Base-by-base conservation (phyloP, 176 grass and related monocot species). In the Juncus effusus region DNA sequence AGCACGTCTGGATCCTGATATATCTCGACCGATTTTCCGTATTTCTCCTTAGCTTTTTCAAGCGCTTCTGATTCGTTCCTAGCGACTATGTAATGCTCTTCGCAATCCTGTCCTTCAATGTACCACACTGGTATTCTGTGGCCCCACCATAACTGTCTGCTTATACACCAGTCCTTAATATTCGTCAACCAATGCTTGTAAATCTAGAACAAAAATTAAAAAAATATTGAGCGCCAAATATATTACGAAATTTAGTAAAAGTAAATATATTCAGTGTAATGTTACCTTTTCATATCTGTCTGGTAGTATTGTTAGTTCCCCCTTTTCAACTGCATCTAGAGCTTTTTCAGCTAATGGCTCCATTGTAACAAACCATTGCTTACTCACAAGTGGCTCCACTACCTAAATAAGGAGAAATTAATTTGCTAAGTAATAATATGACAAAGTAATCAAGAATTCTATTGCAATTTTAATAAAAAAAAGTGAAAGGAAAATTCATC, bases 161-260 rank as follows among this genome's bases (percentile, higher is more conserved):
- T 97, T 79, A 97, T 97, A 76, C 88, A 97, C 93, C 93, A 97
- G 77, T 97, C 93, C 40, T 97, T 97, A 72, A 97, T 97, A 85
- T 97, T 89, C 55, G 93, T 97, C 84, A 97, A 74, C 93, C 93
- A 97, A 73, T 97, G 85, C 80, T 92, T 97, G 81, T 97, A 97
- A 81, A 82, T 92, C 93, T 96, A 83, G 70, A 81, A 53, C n/a
- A 77, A 52, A 50, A 69, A 54, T 15, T 40, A 60, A 59, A 12
- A 11, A 39, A 62, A 63, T 70, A 72, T 10, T 35, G 49, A 57
- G 66, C 49, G 40, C 9, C 11, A 55, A 62, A 50, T 56, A 64
- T 60, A 9, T 57, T n/a, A 13, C 80, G 53, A 63, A 69, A 40
- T 10, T 44, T 45, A 40, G 51, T 42, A 62, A 8, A 42, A 61